A percentile compares a stretch with the other conserved stretches of the same genome.
Conservation (phyloP, 208 protist species). For the Naegleria lovaniensis region DNA sequence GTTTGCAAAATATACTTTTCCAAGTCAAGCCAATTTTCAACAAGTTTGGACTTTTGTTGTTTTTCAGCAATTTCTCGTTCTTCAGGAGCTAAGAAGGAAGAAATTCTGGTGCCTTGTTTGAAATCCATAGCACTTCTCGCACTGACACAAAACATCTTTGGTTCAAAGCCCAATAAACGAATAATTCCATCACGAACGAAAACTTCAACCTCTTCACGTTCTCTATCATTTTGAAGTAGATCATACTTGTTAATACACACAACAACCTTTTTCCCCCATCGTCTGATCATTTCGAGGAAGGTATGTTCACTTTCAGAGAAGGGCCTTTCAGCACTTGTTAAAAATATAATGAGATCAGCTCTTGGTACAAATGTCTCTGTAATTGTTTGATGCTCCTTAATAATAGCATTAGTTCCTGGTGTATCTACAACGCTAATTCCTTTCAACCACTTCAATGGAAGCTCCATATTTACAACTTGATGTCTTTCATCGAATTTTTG, state of each 20-base stretch:
- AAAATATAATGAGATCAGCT: slow-evolving; percentile 25
- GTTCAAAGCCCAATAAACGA: slow-evolving; percentile 6
- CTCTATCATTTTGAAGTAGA: not conserved
- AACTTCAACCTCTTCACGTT: not conserved
- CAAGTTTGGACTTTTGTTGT: not conserved
- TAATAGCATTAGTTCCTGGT: slow-evolving; percentile 41
- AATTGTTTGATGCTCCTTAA: slow-evolving; percentile 30
- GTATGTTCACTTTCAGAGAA: slow-evolving; percentile 22
- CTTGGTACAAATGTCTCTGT: slow-evolving; percentile 26
- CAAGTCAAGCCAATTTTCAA: not conserved
- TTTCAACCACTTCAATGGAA: slow-evolving; percentile 23
- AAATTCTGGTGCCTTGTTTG: not conserved
- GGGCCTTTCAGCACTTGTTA: slow-evolving; percentile 24
- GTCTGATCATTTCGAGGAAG: not conserved
- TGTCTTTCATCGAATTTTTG: not conserved
- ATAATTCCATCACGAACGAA: slow-evolving; percentile 15
- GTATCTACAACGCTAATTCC: slow-evolving; percentile 40
- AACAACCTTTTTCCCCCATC: slow-evolving; percentile 29
- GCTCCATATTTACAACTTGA: not conserved
- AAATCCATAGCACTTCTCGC: not conserved
- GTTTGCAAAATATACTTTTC: slow-evolving; percentile 12
- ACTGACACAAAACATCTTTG: not conserved
- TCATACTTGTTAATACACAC: slow-evolving; percentile 19
- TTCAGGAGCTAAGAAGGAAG: not conserved
- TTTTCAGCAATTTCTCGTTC: not conserved